phyloP scores from a whole-genome alignment of 768 basidiomycete genomes.

The Leucosporidium yakuticum region DNA sequence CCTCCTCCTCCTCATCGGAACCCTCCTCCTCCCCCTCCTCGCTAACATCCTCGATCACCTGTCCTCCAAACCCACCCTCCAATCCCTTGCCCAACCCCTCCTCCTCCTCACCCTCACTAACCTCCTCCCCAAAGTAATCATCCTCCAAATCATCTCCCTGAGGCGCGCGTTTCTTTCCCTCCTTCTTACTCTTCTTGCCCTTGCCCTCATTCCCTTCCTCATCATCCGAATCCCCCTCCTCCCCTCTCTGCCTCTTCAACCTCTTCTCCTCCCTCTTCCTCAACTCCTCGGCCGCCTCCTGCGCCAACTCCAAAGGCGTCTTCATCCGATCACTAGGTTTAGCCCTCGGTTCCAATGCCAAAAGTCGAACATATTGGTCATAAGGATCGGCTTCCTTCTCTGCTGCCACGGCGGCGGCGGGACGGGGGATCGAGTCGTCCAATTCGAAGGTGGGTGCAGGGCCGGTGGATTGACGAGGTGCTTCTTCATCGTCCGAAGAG shows the following conservation, averaged over 20 bases:
- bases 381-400: slow-evolving; percentile 57
- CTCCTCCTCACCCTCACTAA: slow-evolving; percentile 28
- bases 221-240: slow-evolving; percentile 42
- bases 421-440: slow-evolving; percentile 6
- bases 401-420: slow-evolving; percentile 4
- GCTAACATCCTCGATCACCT: slow-evolving; percentile 43
- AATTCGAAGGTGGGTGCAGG: not conserved
- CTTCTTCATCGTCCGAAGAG: slow-evolving; percentile 9
- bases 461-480: slow-evolving; percentile 10
- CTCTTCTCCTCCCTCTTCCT: slow-evolving; percentile 78
- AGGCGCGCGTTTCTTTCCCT: slow-evolving; percentile 53
- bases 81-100: slow-evolving; percentile 37
- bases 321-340: slow-evolving; percentile 92
- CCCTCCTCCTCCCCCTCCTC: slow-evolving; percentile 41
- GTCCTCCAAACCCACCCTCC: slow-evolving; percentile 48
- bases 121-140: slow-evolving; percentile 50
- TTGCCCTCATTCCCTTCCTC: slow-evolving; percentile 60
- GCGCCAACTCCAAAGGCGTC: slow-evolving; percentile 87
- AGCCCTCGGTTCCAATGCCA: slow-evolving; percentile 81
- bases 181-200: slow-evolving; percentile 51
- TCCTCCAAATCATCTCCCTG: slow-evolving; percentile 86
- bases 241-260: slow-evolving; percentile 75
- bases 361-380: slow-evolving; percentile 79
- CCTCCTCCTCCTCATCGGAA: not conserved
- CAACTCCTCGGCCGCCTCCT: slow-evolving; percentile 77